Percentiles rank a stretch among this genome's conserved stretches.
These are phyloP conservation scores for Rhodotorula sp. DNA, from an alignment of 1,284 basidiomycete species.

Conservation along the genomic window DNA sequence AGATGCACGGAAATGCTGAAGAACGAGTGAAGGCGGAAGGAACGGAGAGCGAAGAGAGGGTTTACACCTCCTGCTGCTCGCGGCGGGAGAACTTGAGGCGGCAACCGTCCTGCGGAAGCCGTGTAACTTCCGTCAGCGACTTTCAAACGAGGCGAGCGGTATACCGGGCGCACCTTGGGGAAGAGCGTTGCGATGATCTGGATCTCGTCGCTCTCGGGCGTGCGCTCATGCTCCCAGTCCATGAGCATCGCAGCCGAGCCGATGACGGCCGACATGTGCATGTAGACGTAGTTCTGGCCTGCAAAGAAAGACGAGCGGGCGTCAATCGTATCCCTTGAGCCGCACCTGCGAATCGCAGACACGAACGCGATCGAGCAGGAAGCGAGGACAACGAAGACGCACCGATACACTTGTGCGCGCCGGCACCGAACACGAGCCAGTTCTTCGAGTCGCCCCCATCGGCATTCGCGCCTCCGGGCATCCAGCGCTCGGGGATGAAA, in stretches of 20 bases:
- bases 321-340: neutral
- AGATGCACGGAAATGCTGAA: too few species aligned
- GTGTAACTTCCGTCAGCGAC: slow-evolving; percentile 49
- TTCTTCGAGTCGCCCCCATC: slow-evolving; percentile 87
- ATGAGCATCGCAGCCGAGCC: slow-evolving; percentile 79
- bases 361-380: too few species aligned
- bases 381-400: neutral
- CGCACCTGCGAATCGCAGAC: too few species aligned
- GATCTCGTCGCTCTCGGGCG: slow-evolving; percentile 75
- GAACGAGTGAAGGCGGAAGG: neutral
- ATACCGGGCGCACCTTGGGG: slow-evolving; percentile 6
- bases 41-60: neutral
- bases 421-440: slow-evolving; percentile 92
- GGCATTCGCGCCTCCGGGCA: slow-evolving; percentile 66
- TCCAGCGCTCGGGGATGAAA: slow-evolving; percentile 88
- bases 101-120: slow-evolving; percentile 93
- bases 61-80: neutral
- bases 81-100: slow-evolving; percentile 63
- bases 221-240: slow-evolving; percentile 85
- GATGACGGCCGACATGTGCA: slow-evolving; percentile 85
- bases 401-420: slow-evolving; percentile 66
- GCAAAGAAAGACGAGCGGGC: neutral
- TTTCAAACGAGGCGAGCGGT: slow-evolving; percentile 2
- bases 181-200: slow-evolving; percentile 59
- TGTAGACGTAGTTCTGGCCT: slow-evolving; percentile 85